Percentiles rank a stretch among this genome's conserved stretches.
phyloP scores from a whole-genome alignment of 192 early-diverging fungal species.

The Coemansia interrupta region DNA sequence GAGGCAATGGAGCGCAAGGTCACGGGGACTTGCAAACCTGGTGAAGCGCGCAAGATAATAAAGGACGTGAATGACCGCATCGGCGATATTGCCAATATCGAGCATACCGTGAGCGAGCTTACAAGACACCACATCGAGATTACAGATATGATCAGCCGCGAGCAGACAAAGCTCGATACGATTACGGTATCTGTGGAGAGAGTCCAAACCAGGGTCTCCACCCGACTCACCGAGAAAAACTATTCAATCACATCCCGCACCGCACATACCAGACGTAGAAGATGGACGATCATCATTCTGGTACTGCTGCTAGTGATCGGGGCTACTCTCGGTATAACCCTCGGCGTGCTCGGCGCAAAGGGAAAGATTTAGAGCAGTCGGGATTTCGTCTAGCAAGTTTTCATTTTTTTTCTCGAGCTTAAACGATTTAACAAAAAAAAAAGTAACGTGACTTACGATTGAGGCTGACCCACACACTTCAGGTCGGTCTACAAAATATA shows the following conservation, averaged over 20 bases:
- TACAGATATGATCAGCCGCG: slow-evolving; percentile 27
- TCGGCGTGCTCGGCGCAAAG: slow-evolving; percentile 12
- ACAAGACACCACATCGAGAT: slow-evolving; percentile 16
- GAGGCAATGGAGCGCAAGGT: slow-evolving; percentile 15
- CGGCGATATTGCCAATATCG: slow-evolving; percentile 26
- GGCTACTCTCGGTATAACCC: slow-evolving; percentile 2
- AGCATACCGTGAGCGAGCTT: slow-evolving; percentile 28
- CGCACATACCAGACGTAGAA: slow-evolving; percentile 12
- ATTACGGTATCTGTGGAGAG: slow-evolving; percentile 25
- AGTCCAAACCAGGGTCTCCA: slow-evolving; percentile 7
- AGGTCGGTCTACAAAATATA: too few species aligned
- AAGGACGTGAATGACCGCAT: slow-evolving; percentile 35
- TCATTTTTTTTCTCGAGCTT: neutral
- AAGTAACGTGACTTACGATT: too few species aligned
- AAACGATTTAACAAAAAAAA: too few species aligned
- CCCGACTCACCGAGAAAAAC: slow-evolving; percentile 11
- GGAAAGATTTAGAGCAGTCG: slow-evolving; percentile 19
- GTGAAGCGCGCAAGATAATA: slow-evolving; percentile 23
- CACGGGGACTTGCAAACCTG: neutral
- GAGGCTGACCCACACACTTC: too few species aligned
- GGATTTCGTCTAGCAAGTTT: too few species aligned
- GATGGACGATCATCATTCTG: slow-evolving; percentile 14
- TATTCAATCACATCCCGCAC: neutral
- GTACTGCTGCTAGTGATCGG: slow-evolving; percentile 17
- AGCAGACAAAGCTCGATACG: slow-evolving; percentile 34